Conservation (phyloP, 441 rosid species). For the Adansonia rubrostipa region DNA sequence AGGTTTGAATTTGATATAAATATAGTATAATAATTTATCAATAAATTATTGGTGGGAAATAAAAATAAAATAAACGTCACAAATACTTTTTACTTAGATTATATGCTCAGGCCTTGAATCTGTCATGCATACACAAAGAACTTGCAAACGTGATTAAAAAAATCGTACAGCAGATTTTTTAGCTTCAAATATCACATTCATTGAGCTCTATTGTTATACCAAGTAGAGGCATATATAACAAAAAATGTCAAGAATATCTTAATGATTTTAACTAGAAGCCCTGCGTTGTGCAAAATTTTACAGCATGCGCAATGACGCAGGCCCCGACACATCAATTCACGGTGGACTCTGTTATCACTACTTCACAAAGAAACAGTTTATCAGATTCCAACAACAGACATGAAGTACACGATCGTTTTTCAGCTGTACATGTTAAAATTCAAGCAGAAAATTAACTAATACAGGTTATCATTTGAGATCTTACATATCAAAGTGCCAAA, state of each 20-base stretch:
- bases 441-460: neutral
- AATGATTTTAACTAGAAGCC: conserved; percentile 23
- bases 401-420: no score
- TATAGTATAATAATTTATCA: no score
- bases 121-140: no score
- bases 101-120: no score
- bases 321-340: conserved; percentile 39
- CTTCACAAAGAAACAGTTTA: conserved; percentile 9
- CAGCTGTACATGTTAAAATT: neutral
- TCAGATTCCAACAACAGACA: conserved; percentile 7
- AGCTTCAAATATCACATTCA: no score
- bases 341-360: conserved; percentile 47
- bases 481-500: neutral
- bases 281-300: conserved; percentile 39
- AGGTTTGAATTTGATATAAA: no score
- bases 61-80: no score
- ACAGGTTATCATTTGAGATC: neutral
- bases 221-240: neutral
- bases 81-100: no score
- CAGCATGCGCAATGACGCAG: conserved; percentile 47
- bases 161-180: no score
- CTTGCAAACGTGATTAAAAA: no score
- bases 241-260: neutral
- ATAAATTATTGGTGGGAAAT: no score
- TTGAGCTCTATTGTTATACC: no score